These are phyloP conservation scores for Lactifluus hygrophoroides DNA, from an alignment of 768 basidiomycete species.

Conservation along the genomic window DNA sequence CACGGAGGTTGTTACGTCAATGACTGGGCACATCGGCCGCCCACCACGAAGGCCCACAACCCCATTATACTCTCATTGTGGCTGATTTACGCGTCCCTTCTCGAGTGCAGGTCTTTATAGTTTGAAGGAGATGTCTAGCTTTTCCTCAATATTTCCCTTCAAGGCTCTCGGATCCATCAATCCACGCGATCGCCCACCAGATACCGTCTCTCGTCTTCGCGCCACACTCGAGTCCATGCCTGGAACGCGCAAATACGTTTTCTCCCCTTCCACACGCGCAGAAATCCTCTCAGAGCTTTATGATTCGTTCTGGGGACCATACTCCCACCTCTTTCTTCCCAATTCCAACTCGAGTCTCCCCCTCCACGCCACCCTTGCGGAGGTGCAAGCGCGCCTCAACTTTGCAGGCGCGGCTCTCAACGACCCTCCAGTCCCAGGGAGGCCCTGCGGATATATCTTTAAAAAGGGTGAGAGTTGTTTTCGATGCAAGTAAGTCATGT, in stretches of 20 bases:
- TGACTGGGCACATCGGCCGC: no score
- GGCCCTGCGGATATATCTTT: conserved; percentile 79
- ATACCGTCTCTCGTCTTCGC: conserved; percentile 63
- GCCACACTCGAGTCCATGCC: conserved; percentile 78
- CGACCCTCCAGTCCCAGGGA: conserved; percentile 53
- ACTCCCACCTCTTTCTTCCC: conserved; percentile 65
- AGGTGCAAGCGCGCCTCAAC: conserved; percentile 53
- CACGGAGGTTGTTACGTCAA: no score
- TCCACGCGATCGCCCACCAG: conserved; percentile 45
- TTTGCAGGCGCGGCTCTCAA: conserved; percentile 54
- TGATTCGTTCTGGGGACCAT: conserved; percentile 72
- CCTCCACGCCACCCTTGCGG: conserved; percentile 54
- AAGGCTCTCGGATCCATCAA: conserved; percentile 49
- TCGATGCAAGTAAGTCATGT: conserved; percentile 73
- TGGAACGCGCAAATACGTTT: conserved; percentile 66
- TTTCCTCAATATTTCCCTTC: conserved; percentile 38
- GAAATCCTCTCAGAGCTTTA: conserved; percentile 80
- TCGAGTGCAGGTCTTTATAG: not conserved
- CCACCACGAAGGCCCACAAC: no score
- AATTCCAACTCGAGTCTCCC: conserved; percentile 55
- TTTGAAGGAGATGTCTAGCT: conserved; percentile 31
- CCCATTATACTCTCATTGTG: not conserved
- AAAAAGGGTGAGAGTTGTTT: conserved; percentile 89
- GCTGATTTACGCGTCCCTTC: conserved; percentile 1
- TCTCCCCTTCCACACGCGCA: conserved; percentile 63